These are phyloP conservation scores for Postia placenta DNA, from an alignment of 768 basidiomycete species.

Conservation along the genomic window DNA sequence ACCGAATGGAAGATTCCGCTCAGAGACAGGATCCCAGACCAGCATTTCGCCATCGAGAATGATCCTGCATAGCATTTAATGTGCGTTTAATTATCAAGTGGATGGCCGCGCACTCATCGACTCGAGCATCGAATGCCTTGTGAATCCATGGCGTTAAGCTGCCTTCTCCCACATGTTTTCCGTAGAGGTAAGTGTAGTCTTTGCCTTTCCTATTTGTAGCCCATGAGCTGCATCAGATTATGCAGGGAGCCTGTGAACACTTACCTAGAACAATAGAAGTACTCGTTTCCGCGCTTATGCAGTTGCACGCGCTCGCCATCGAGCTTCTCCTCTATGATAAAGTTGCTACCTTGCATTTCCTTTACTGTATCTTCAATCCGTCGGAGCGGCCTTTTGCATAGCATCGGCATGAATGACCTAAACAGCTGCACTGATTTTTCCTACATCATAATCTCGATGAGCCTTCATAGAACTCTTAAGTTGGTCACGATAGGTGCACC, in stretches of 20 bases:
- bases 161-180: conserved; percentile 73
- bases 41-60: conserved; percentile 98
- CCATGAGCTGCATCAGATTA: no score
- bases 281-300: conserved; percentile 88
- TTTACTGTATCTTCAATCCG: conserved; percentile 81
- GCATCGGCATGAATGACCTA: conserved; percentile 88
- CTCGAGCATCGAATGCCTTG: conserved; percentile 62
- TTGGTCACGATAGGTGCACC: conserved; percentile 26
- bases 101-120: conserved; percentile 64
- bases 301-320: conserved; percentile 97
- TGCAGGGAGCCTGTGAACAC: conserved; percentile 5
- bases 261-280: conserved; percentile 88
- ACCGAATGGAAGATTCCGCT: conserved; percentile 88
- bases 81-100: not conserved
- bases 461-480: not conserved
- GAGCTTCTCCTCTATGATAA: conserved; percentile 94
- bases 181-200: conserved; percentile 89
- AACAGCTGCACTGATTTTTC: conserved; percentile 83
- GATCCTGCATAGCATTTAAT: conserved; percentile 43
- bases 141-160: conserved; percentile 87
- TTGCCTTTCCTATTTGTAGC: conserved; percentile 91
- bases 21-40: conserved; percentile 91
- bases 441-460: conserved; percentile 28
- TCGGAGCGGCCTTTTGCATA: conserved; percentile 83
- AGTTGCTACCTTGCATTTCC: conserved; percentile 72